phyloP scores from a whole-genome alignment of 1,139 yeast species.

The Geotrichum klebahnii region DNA sequence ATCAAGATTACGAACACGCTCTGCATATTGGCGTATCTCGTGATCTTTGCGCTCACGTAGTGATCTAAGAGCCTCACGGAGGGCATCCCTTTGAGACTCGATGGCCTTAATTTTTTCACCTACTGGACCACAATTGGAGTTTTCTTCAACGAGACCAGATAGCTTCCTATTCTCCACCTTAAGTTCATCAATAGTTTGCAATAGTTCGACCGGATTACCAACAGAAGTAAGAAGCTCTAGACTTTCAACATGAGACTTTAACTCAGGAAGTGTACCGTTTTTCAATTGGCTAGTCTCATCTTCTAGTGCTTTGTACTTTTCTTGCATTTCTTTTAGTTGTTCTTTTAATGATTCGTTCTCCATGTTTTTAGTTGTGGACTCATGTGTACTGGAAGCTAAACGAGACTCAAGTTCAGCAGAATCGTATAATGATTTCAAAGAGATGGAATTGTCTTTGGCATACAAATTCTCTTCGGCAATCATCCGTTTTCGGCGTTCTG shows the following conservation, averaged over 20 bases:
- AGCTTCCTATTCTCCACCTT: slow-evolving; percentile 38
- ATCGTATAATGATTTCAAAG: slow-evolving; percentile 23
- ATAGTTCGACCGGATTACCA: slow-evolving; percentile 35
- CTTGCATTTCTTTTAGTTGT: slow-evolving; percentile 25
- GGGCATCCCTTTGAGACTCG: slow-evolving; percentile 45
- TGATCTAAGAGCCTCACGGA: slow-evolving; percentile 41
- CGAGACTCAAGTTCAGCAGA: slow-evolving; percentile 29
- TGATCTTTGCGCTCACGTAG: slow-evolving; percentile 41
- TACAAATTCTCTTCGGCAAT: slow-evolving; percentile 28
- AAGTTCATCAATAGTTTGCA: slow-evolving; percentile 36
- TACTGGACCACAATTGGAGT: slow-evolving; percentile 34
- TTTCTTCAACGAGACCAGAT: slow-evolving; percentile 34
- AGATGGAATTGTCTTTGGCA: slow-evolving; percentile 10
- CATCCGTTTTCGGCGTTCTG: slow-evolving; percentile 37
- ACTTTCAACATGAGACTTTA: slow-evolving; percentile 31
- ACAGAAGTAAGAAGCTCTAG: slow-evolving; percentile 34
- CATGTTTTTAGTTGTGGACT: slow-evolving; percentile 28
- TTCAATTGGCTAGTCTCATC: slow-evolving; percentile 38
- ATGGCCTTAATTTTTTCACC: slow-evolving; percentile 34
- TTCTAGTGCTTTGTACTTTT: slow-evolving; percentile 34
- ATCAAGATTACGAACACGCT: slow-evolving; percentile 36
- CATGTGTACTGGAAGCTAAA: slow-evolving; percentile 29
- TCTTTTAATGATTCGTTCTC: slow-evolving; percentile 29
- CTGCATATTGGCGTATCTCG: slow-evolving; percentile 35
- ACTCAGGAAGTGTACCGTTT: slow-evolving; percentile 34